Evolutionary conservation across 2,329 filamentous ascomycete species (phyloP).

Genomic region (Colletotrichum musae): DNA sequence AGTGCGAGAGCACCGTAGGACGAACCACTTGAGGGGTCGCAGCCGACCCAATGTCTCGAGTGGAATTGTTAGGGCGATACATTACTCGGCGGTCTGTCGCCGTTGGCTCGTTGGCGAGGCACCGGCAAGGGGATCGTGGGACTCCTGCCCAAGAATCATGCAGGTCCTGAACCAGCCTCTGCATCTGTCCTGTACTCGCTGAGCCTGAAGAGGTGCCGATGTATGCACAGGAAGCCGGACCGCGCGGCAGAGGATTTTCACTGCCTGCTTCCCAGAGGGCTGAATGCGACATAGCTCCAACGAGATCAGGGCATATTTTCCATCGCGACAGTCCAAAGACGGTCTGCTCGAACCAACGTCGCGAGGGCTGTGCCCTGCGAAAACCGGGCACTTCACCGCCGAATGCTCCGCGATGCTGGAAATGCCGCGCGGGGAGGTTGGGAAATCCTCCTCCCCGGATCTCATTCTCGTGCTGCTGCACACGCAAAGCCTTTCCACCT

Average conservation of each 20-base stretch:
- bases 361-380: too few species aligned
- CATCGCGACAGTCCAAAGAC: too few species aligned
- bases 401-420: too few species aligned
- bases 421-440: too few species aligned
- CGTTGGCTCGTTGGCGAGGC: not conserved
- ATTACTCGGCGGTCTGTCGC: slow-evolving; percentile 1
- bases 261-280: too few species aligned
- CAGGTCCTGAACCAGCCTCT: slow-evolving; percentile 13
- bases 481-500: too few species aligned
- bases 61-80: slow-evolving; percentile 6
- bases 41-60: not conserved
- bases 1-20: not conserved
- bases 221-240: not conserved
- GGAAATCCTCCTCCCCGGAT: too few species aligned
- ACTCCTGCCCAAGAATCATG: not conserved
- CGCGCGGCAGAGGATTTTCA: not conserved
- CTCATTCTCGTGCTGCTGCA: too few species aligned
- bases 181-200: not conserved
- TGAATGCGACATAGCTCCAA: too few species aligned
- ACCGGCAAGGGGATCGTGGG: not conserved
- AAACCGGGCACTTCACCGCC: too few species aligned
- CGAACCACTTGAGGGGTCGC: not conserved
- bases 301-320: too few species aligned
- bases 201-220: not conserved
- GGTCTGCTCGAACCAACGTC: too few species aligned